Conservation (phyloP, 1,284 basidiomycete genomes). For the Austroboletus niveus region DNA sequence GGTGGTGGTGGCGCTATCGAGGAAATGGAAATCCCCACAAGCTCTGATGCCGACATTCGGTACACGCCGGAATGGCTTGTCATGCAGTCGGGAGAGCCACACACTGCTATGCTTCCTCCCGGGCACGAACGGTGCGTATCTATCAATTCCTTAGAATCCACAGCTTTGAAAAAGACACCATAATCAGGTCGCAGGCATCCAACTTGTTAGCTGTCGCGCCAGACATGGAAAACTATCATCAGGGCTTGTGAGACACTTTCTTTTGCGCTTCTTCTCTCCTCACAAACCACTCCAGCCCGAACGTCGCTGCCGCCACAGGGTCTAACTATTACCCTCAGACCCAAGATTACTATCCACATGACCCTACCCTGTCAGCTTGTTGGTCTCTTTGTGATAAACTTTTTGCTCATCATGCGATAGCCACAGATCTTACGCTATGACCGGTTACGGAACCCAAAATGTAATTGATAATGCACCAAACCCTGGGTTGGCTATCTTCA, state of each 20-base stretch:
- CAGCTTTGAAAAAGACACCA: neutral
- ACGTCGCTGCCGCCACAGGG: neutral
- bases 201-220: neutral
- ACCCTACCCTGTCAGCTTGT: constrained; percentile 13
- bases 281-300: constrained; percentile 9
- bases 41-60: constrained; percentile 1
- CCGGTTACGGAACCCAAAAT: constrained; percentile 1
- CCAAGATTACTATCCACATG: constrained; percentile 10
- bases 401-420: constrained; percentile 4
- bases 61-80: constrained; percentile 3
- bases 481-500: constrained; percentile 18
- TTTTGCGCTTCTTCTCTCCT: neutral
- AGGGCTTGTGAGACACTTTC: constrained; percentile 14
- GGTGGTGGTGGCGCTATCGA: constrained; percentile 7
- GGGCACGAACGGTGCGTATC: constrained; percentile 16
- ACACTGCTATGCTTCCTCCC: neutral
- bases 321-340: constrained; percentile 5
- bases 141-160: neutral
- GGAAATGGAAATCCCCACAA: constrained; percentile 1
- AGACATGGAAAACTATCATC: constrained; percentile 8
- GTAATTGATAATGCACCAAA: constrained; percentile 2
- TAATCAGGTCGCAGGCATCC: constrained; percentile 8
- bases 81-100: constrained; percentile 7
- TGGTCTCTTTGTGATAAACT: neutral
- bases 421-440: constrained; percentile 9